Percentiles rank a stretch among this genome's conserved stretches.
These are phyloP conservation scores for Phytophthora cactorum DNA, from an alignment of 352 stramenopile species.

Conservation along the genomic window DNA sequence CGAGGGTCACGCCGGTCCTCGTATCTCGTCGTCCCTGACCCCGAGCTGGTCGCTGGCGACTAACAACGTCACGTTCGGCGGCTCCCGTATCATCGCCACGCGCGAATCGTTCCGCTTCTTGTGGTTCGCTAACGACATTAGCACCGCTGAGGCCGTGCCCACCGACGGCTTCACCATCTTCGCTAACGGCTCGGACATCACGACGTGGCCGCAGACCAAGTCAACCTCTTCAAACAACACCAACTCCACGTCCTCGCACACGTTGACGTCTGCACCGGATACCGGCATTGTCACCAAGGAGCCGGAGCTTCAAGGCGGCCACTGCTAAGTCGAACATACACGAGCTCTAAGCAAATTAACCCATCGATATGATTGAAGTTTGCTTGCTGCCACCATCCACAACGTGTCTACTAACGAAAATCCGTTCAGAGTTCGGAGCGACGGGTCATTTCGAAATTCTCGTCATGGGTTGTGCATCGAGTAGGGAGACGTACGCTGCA, in stretches of 20 bases:
- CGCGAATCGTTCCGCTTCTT: conserved; percentile 50
- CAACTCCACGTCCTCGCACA: conserved; percentile 9
- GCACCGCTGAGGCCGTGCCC: conserved; percentile 37
- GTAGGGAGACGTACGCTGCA: conserved; percentile 5
- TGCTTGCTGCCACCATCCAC: background rate
- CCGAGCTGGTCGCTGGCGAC: conserved; percentile 48
- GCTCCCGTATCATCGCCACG: conserved; percentile 52
- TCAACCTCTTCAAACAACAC: conserved; percentile 14
- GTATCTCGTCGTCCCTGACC: conserved; percentile 30
- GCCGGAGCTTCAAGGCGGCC: conserved; percentile 2
- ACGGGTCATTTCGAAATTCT: conserved; percentile 22
- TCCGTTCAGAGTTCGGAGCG: conserved; percentile 15
- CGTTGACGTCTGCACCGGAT: background rate
- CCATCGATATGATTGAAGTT: conserved; percentile 17
- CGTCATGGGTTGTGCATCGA: conserved; percentile 35
- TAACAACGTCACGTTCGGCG: conserved; percentile 55
- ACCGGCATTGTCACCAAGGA: conserved; percentile 13
- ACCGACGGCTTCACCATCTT: conserved; percentile 63
- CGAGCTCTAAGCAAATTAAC: background rate
- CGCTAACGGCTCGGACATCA: conserved; percentile 41
- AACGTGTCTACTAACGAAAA: conserved; percentile 7
- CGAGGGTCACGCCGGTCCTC: conserved; percentile 50
- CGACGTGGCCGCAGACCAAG: conserved; percentile 40
- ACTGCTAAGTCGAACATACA: conserved; percentile 17
- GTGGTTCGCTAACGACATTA: conserved; percentile 56